These are phyloP conservation scores for Amylostereum areolatum DNA, from an alignment of 1,284 basidiomycete species.

Conservation along the genomic window DNA sequence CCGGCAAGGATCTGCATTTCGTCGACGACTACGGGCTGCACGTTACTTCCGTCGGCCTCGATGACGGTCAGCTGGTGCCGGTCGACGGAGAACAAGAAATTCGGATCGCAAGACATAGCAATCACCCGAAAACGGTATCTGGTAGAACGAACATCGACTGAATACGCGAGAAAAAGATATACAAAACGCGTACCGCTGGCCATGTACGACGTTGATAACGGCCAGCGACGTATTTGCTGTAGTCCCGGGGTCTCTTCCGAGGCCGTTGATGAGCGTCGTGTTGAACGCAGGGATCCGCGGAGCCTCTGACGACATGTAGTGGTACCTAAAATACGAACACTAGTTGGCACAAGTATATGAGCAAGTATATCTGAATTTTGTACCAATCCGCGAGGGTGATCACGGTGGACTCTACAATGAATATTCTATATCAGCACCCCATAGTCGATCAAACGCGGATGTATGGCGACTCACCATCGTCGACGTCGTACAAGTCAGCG, in stretches of 20 bases:
- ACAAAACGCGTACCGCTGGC: slow-evolving; percentile 15
- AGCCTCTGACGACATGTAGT: neutral
- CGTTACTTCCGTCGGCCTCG: slow-evolving; percentile 44
- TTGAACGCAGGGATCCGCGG: slow-evolving; percentile 19
- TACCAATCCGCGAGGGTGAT: neutral
- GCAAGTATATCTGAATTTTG: neutral
- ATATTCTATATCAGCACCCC: too few relatives aligned
- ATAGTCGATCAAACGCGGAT: too few relatives aligned
- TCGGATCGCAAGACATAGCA: slow-evolving; percentile 23
- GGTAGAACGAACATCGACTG: neutral
- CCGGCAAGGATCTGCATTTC: slow-evolving; percentile 16
- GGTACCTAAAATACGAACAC: neutral
- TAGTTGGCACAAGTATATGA: neutral
- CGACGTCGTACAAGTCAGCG: slow-evolving; percentile 7
- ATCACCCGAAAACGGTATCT: slow-evolving; percentile 31
- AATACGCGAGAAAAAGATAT: neutral
- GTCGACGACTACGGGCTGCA: slow-evolving; percentile 21
- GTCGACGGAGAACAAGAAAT: slow-evolving; percentile 38
- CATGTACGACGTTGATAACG: slow-evolving; percentile 28
- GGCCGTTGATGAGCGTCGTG: slow-evolving; percentile 47
- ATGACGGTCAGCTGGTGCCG: slow-evolving; percentile 43
- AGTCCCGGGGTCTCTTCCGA: slow-evolving; percentile 24
- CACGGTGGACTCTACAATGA: neutral
- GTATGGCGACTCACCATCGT: slow-evolving; percentile 3
- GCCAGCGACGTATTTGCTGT: slow-evolving; percentile 23